Percentiles rank a stretch among this genome's conserved stretches.
Conservation (phyloP, 2,329 filamentous ascomycete genomes). For the Xylariaceae sp. region DNA sequence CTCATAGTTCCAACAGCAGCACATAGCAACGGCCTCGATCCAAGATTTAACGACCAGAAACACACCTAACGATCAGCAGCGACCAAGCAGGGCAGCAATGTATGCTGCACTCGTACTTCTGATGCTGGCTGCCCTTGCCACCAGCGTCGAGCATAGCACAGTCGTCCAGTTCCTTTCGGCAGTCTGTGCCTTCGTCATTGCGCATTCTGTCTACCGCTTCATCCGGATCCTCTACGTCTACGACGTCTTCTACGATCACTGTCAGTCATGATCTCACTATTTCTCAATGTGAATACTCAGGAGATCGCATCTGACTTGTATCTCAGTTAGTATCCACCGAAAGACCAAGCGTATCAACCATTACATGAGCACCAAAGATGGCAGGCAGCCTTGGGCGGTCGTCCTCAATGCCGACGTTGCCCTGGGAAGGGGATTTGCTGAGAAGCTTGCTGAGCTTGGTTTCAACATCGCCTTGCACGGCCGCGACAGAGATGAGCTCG, state of each 20-base stretch:
- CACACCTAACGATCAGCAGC: no score
- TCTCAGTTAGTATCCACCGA: background rate
- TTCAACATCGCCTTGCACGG: slow-evolving; percentile 60
- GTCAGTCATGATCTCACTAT: background rate
- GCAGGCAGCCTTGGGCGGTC: slow-evolving; percentile 41
- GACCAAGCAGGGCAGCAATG: no score
- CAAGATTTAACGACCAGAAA: no score
- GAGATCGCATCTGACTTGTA: background rate
- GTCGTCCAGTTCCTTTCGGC: no score
- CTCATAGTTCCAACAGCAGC: no score
- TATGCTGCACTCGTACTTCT: no score
- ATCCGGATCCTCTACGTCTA: background rate
- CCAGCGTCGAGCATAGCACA: no score
- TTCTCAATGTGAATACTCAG: background rate
- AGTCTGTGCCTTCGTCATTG: no score
- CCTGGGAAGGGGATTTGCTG: slow-evolving; percentile 50
- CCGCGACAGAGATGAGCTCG: slow-evolving; percentile 49
- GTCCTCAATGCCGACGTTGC: slow-evolving; percentile 55
- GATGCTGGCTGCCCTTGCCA: no score
- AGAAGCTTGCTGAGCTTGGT: slow-evolving; percentile 48
- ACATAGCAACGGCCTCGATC: no score
- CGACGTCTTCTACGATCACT: background rate
- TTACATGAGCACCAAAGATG: slow-evolving; percentile 21
- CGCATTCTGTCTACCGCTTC: no score
- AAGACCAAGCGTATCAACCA: slow-evolving; percentile 19